phyloP scores from a whole-genome alignment of 306 rosid species.

The Corylus heterophylla region DNA sequence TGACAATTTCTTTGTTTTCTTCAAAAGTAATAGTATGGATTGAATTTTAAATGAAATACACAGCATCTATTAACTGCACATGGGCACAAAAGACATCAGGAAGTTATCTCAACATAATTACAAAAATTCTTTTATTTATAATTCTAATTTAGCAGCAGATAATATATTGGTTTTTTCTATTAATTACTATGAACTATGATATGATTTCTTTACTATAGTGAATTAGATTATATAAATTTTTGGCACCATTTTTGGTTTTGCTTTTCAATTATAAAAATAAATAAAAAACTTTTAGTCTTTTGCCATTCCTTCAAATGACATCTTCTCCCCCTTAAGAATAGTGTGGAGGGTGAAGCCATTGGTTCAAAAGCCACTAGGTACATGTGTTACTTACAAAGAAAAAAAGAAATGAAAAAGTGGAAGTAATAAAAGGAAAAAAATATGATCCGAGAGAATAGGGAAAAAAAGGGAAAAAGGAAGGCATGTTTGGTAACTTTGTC shows the following conservation, averaged over 20 bases:
- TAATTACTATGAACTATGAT: not conserved
- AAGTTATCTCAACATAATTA: not conserved
- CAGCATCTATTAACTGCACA: conserved; percentile 2
- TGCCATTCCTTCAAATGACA: not conserved
- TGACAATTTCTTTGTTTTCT: not conserved
- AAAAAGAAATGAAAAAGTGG: not conserved
- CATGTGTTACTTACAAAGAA: not conserved
- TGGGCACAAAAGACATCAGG: not conserved
- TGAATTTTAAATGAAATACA: not conserved
- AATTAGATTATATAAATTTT: not conserved
- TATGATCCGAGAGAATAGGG: not conserved
- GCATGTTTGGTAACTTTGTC: not conserved
- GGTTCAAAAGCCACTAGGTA: not conserved
- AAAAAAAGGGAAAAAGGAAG: not conserved
- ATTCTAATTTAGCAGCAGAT: not conserved
- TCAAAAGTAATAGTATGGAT: not conserved
- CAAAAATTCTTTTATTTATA: not conserved
- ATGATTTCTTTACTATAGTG: not conserved
- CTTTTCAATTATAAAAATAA: no score
- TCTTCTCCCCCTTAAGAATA: not conserved
- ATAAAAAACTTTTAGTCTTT: no score
- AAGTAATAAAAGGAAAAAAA: conserved; percentile 1
- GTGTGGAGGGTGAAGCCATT: not conserved
- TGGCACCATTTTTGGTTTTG: not conserved
- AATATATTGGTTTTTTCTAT: not conserved